Evolutionary conservation across 1,139 yeast species (phyloP).

Genomic region (Hansenula lynferdii): DNA sequence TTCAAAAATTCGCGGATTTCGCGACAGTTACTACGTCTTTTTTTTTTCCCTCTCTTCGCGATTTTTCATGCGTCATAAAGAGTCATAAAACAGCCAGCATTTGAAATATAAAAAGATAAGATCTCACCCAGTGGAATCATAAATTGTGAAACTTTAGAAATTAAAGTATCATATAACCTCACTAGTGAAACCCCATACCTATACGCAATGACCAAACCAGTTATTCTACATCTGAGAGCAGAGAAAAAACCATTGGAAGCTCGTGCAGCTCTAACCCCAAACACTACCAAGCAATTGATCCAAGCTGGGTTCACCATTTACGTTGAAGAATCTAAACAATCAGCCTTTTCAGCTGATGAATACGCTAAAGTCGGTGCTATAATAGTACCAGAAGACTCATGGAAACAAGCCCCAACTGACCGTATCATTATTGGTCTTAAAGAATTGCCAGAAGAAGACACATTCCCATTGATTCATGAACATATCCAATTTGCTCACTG

Average conservation of each 20-base stretch:
- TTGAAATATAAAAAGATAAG: background rate
- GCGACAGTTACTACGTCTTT: background rate
- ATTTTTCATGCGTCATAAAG: slow-evolving; percentile 2
- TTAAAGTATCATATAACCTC: no score
- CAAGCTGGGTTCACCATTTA: slow-evolving; percentile 86
- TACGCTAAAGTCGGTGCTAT: slow-evolving; percentile 78
- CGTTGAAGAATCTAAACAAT: slow-evolving; percentile 84
- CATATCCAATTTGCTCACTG: slow-evolving; percentile 99
- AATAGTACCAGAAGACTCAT: slow-evolving; percentile 88
- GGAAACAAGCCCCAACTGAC: slow-evolving; percentile 88
- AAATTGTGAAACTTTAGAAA: no score
- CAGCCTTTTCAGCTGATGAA: slow-evolving; percentile 72
- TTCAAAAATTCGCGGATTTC: background rate
- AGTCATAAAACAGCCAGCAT: slow-evolving; percentile 5
- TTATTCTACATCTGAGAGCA: slow-evolving; percentile 79
- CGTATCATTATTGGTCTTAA: slow-evolving; percentile 89
- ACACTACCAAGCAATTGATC: slow-evolving; percentile 76
- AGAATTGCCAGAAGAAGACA: slow-evolving; percentile 87
- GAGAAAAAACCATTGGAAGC: slow-evolving; percentile 97
- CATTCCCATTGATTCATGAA: slow-evolving; percentile 89
- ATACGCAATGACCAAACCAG: slow-evolving; percentile 23
- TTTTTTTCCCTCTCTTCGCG: slow-evolving; percentile 1
- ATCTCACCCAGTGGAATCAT: background rate
- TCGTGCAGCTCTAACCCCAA: slow-evolving; percentile 93
- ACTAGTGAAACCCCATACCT: background rate